phyloP scores from a whole-genome alignment of 768 basidiomycete genomes.

The Rhodotorula babjevae region DNA sequence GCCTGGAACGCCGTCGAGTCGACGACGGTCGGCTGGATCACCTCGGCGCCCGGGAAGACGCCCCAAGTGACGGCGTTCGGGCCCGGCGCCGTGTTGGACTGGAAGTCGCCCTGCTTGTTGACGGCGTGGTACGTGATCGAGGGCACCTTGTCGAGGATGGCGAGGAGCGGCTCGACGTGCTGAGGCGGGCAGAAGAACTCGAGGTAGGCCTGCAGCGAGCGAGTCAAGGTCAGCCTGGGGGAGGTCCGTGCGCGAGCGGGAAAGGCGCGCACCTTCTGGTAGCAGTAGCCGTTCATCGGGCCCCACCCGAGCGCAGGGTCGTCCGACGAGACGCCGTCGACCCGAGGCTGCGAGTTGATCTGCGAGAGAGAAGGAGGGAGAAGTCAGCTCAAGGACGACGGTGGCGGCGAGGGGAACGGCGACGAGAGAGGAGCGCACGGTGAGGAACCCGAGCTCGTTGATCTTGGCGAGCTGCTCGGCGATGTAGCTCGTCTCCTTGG shows the following conservation, averaged over 20 bases:
- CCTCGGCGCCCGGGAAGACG: constrained; percentile 92
- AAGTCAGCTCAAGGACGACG: neutral
- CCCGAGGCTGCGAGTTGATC: constrained; percentile 92
- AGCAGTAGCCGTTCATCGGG: constrained; percentile 84
- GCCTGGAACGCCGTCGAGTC: constrained; percentile 75
- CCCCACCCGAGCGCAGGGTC: constrained; percentile 90
- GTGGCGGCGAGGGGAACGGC: no score
- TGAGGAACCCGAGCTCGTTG: constrained; percentile 91
- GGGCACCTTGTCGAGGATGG: constrained; percentile 55
- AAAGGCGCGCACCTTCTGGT: constrained; percentile 67
- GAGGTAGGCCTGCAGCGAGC: constrained; percentile 79
- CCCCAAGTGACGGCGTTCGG: constrained; percentile 99
- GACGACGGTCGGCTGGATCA: constrained; percentile 93
- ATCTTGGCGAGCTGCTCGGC: constrained; percentile 71
- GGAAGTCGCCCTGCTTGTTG: constrained; percentile 88
- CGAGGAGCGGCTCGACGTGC: constrained; percentile 43
- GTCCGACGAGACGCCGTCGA: constrained; percentile 69
- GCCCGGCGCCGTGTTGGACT: constrained; percentile 90
- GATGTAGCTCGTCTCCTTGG: constrained; percentile 66
- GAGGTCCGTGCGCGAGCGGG: neutral
- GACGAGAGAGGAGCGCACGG: constrained; percentile 44
- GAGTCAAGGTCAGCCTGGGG: constrained; percentile 48
- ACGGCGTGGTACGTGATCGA: constrained; percentile 95
- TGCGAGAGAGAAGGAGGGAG: neutral
- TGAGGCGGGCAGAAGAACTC: constrained; percentile 73